Conservation (phyloP, 441 rosid species). For the Populus tomentosa region DNA sequence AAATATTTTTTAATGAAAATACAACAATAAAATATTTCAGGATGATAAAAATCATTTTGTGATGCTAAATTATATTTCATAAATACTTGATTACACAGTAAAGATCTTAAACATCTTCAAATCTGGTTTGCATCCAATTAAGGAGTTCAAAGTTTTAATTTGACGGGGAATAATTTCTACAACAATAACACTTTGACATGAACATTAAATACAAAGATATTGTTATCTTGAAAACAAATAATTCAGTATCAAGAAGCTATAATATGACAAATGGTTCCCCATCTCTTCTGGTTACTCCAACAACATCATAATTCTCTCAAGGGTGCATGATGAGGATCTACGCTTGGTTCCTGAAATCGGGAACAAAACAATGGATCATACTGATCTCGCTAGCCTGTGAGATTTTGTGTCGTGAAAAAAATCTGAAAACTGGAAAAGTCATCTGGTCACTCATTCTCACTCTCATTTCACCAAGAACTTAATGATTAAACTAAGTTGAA, state of each 20-base stretch:
- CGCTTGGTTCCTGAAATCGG: constrained; percentile 32
- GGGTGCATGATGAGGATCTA: constrained; percentile 22
- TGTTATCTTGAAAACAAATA: too few relatives aligned
- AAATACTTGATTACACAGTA: too few relatives aligned
- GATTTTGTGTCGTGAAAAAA: constrained; percentile 8
- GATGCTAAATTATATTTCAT: too few relatives aligned
- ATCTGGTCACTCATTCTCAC: not conserved
- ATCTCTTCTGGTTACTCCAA: not conserved
- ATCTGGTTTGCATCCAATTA: too few relatives aligned
- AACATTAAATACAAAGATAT: not conserved
- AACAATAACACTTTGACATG: too few relatives aligned
- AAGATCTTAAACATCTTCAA: too few relatives aligned
- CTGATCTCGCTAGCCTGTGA: constrained; percentile 1
- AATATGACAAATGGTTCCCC: not conserved
- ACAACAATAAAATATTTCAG: too few relatives aligned
- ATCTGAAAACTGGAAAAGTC: not conserved
- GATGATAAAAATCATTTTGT: too few relatives aligned
- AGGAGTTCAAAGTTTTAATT: too few relatives aligned
- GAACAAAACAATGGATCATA: constrained; percentile 20
- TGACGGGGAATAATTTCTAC: too few relatives aligned
- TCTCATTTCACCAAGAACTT: not conserved
- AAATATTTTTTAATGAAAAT: too few relatives aligned
- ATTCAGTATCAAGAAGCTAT: too few relatives aligned
- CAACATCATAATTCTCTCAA: not conserved
- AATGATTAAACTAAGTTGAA: not conserved